Base-by-base conservation (phyloP, 192 early-diverging fungal species). In the Coemansia sp. region DNA sequence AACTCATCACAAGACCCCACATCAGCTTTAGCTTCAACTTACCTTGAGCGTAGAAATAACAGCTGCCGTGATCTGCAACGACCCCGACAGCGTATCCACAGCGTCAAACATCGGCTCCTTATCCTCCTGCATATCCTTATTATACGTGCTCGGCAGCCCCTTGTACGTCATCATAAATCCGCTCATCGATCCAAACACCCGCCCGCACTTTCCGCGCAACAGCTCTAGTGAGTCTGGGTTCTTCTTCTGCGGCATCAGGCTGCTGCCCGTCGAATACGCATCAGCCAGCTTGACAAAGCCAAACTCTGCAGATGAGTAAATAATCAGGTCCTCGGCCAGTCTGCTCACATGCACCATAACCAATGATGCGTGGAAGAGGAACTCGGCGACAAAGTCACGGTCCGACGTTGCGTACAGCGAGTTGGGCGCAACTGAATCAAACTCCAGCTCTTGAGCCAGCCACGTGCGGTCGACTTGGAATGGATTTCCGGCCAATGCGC, bases 161-260 rank as follows among this genome's bases (percentile, higher is more conserved):
- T 99, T 99, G 83, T 93, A 87, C 2, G 94, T 92, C 97, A 99
- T 99, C 87, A 99, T 88, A 71, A 99, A 97, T 5, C 94, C 95
- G 50, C 91, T 72, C 91, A 96, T 89, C 72, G 89, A 87, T 19
- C 97, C 97, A 88, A 96, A 99, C 19, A 95, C 91, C 50, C 97
- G 92, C 22, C 97, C 97, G 66, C 89, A 87, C 72, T 99, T 99
- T 54, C 97, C 97, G 52, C 97, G 91, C 63, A 99, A 83, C 29
- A 99, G 87, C 73, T 99, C 97, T 29, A 96, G 68, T 38, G 89
- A 92, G 73, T 99, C 97, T 6, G 97, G 94, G 85, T 99, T 99
- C 87, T 99, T 99, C 82, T 99, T 99, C 69, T 99, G 97, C 27
- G 97, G 97, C 97, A 99, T 99, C 79, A 99, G 76, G 64, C 91